Percentiles rank a stretch among this genome's conserved stretches.
Conservation (phyloP, 352 stramenopile species). For the Pythium graminicola region DNA sequence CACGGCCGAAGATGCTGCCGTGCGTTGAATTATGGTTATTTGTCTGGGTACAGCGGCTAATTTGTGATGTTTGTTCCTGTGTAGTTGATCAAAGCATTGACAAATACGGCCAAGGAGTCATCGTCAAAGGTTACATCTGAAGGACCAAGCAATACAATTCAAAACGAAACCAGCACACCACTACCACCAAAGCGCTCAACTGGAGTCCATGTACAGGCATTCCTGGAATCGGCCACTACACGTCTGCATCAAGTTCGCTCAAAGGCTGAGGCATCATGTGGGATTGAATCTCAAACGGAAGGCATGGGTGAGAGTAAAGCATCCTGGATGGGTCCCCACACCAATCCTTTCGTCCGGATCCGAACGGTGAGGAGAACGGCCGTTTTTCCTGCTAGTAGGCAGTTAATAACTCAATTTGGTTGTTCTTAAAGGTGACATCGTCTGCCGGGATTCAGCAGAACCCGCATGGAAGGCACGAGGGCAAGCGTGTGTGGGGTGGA, state of each 20-base stretch:
- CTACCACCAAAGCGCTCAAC: too few species aligned
- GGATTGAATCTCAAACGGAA: not conserved
- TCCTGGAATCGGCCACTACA: conserved; percentile 34
- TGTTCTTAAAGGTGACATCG: conserved; percentile 23
- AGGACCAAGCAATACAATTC: too few species aligned
- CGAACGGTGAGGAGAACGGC: conserved; percentile 6
- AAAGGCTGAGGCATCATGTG: not conserved
- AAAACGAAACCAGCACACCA: too few species aligned
- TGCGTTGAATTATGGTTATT: not conserved
- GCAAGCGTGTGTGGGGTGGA: conserved; percentile 53
- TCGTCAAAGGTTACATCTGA: too few species aligned
- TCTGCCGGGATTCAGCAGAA: conserved; percentile 42
- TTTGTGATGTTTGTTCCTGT: not conserved
- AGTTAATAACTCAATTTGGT: not conserved
- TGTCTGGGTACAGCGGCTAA: not conserved
- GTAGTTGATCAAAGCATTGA: too few species aligned
- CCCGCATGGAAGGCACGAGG: conserved; percentile 40
- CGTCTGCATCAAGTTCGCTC: conserved; percentile 33
- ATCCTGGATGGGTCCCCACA: conserved; percentile 10
- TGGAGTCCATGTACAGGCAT: conserved; percentile 25
- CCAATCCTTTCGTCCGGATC: not conserved
- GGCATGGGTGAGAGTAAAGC: not conserved
- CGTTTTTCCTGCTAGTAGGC: not conserved
- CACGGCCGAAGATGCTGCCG: too few species aligned
- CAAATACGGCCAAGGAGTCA: too few species aligned